Conservation (phyloP, 2,329 filamentous ascomycete genomes). For the Aspergillus neoniger region DNA sequence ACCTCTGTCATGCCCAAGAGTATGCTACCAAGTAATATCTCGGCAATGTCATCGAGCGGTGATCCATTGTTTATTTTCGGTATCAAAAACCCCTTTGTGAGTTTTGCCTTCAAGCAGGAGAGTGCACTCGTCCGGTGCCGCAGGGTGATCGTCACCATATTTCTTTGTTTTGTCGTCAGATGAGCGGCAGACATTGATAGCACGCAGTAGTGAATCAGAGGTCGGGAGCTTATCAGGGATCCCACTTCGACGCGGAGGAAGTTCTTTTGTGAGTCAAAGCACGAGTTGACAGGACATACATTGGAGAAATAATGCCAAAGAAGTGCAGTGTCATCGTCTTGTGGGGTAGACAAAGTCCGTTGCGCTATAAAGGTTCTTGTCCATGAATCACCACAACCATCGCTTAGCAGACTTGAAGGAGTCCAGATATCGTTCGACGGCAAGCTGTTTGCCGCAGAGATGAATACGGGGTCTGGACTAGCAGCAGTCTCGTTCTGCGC, state of each 20-base stretch:
- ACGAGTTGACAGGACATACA: constrained; percentile 2
- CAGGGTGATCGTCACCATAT: not conserved
- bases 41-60: not conserved
- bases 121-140: not conserved
- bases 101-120: not conserved
- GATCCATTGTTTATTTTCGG: not conserved
- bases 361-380: not conserved
- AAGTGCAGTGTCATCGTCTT: not conserved
- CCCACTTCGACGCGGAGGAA: not conserved
- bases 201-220: constrained; percentile 9
- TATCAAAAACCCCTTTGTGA: not conserved
- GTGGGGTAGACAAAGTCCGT: not conserved
- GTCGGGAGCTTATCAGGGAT: not conserved
- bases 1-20: constrained; percentile 6
- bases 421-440: too few relatives aligned
- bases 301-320: not conserved
- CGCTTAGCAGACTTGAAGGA: too few relatives aligned
- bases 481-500: too few relatives aligned
- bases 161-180: not conserved
- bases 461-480: too few relatives aligned
- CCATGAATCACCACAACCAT: too few relatives aligned
- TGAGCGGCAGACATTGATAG: constrained; percentile 14
- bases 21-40: not conserved
- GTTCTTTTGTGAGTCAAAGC: constrained; percentile 4
- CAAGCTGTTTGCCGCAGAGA: too few relatives aligned